Evolutionary conservation across 2,329 filamentous ascomycete species (phyloP), one percentile per base, ranked within the genome.

Genomic region (Amauroascus verrucosus): DNA sequence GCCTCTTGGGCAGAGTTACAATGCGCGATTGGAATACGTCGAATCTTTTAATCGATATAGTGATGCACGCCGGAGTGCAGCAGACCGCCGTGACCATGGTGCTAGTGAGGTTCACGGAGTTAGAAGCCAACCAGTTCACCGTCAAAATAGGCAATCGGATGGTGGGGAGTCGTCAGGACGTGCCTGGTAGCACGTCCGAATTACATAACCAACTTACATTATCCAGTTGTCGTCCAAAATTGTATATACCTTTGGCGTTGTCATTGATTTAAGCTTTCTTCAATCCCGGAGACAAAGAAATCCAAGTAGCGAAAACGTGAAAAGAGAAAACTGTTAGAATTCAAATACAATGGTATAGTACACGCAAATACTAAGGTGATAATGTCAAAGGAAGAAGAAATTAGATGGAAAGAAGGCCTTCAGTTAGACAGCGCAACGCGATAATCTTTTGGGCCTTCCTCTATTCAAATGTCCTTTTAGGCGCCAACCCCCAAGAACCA

Each of bases 11-110:
- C 37, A 45, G 28, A 57, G 48, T 30, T 60, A 55, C 46, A 52
- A 58, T 33, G 52, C 53, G 22, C 40, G 53, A 20, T 43, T 60
- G 11, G 44, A 48, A 33, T 47, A 53, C 18, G 45, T 47, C n/a
- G 38, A 48, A 28, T 20, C 28, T 11, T 53, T 48, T 13, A 53
- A 53, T 37, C 51, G 20, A 7, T 53, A 48, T 43, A 48, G 33
- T 20, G 11, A 52, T 13, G 6, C 20, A 37, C 1, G 4, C 11
- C 40, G 40, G 2, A 24, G 28, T 50, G 37, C n/a, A n/a, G 32
- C 43, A n/a, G 43, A 48, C 2, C 41, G 24, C 13, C 11, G 41
- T 8, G 24, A 28, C 24, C 41, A 8, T 11, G 14, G 48, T 22
- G 11, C 32, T 38, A 7, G n/a, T 18, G 35, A 38, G n/a, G 6